Percentiles rank a stretch among this genome's conserved stretches.
Evolutionary conservation across 305 asterid species (phyloP).

Genomic region (Salvia sclarea): DNA sequence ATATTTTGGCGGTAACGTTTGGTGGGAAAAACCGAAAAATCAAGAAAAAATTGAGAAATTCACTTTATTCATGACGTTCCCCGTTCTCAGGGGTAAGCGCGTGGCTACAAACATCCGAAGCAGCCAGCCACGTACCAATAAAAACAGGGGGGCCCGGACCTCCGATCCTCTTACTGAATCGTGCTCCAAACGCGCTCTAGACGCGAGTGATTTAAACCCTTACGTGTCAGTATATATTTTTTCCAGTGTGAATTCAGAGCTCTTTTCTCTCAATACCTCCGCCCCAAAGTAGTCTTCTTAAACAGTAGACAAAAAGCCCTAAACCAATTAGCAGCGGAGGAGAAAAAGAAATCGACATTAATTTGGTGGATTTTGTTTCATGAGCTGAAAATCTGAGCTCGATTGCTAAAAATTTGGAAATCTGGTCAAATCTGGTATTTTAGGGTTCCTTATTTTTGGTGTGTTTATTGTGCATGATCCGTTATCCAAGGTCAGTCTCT

Average conservation of each 20-base stretch:
- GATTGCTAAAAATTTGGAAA: not conserved
- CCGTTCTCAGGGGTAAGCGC: constrained; percentile 35
- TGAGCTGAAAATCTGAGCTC: constrained; percentile 7
- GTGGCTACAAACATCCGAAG: constrained; percentile 10
- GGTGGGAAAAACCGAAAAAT: constrained; percentile 63
- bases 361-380: constrained; percentile 4
- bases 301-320: constrained; percentile 39
- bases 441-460: constrained; percentile 44
- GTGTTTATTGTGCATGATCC: constrained; percentile 52
- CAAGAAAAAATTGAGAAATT: constrained; percentile 36
- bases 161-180: not conserved
- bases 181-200: constrained; percentile 27
- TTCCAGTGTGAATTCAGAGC: constrained; percentile 30
- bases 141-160: constrained; percentile 1
- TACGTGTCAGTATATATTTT: constrained; percentile 25
- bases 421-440: constrained; percentile 35
- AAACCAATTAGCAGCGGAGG: constrained; percentile 27
- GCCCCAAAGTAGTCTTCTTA: constrained; percentile 41
- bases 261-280: constrained; percentile 55
- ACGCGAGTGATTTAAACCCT: constrained; percentile 33
- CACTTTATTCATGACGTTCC: not conserved
- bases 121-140: constrained; percentile 34
- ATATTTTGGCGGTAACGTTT: constrained; percentile 79
- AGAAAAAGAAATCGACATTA: constrained; percentile 2
- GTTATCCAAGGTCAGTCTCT: constrained; percentile 48